phyloP scores from a whole-genome alignment of 805 yeast genomes.

The Komagataella pseudopastoris region DNA sequence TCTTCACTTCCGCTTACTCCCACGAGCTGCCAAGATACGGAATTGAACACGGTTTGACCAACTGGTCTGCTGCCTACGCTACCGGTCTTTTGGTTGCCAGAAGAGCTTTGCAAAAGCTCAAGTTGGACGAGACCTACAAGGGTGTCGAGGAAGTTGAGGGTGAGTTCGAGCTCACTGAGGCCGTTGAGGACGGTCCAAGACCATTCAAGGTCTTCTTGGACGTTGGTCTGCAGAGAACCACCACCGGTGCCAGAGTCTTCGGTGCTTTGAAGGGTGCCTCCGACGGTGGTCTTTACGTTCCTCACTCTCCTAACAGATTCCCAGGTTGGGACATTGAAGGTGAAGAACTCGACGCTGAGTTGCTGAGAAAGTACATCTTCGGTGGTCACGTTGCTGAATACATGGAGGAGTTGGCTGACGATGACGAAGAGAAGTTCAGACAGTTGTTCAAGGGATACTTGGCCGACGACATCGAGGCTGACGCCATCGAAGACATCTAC shows the following conservation, averaged over 20 bases:
- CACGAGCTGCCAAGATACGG: slow-evolving; percentile 98
- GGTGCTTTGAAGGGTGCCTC: slow-evolving; percentile 99
- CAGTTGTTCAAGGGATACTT: slow-evolving; percentile 92
- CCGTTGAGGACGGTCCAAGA: slow-evolving; percentile 98
- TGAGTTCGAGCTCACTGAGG: slow-evolving; percentile 97
- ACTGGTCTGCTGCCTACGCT: slow-evolving; percentile 99
- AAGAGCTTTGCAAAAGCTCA: slow-evolving; percentile 96
- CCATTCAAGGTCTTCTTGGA: slow-evolving; percentile 99
- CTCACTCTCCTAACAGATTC: slow-evolving; percentile 99
- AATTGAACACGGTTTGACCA: slow-evolving; percentile 95
- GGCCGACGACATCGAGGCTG: slow-evolving; percentile 95
- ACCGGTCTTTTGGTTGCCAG: slow-evolving; percentile 97
- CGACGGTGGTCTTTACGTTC: slow-evolving; percentile 98
- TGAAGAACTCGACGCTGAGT: slow-evolving; percentile 96
- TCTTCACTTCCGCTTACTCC: slow-evolving; percentile 94
- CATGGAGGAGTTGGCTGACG: slow-evolving; percentile 99
- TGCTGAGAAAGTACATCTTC: slow-evolving; percentile 96
- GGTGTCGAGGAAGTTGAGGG: slow-evolving; percentile 99
- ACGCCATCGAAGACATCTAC: slow-evolving; percentile 92
- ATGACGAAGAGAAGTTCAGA: slow-evolving; percentile 99
- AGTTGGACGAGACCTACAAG: slow-evolving; percentile 92
- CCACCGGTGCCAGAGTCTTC: slow-evolving; percentile 99
- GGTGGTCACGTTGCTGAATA: slow-evolving; percentile 99
- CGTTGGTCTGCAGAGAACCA: slow-evolving; percentile 99
- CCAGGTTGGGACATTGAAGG: slow-evolving; percentile 99